These are phyloP conservation scores for Lobosporangium transversale DNA, from an alignment of 192 early-diverging fungal genomes.

Conservation along the genomic window DNA sequence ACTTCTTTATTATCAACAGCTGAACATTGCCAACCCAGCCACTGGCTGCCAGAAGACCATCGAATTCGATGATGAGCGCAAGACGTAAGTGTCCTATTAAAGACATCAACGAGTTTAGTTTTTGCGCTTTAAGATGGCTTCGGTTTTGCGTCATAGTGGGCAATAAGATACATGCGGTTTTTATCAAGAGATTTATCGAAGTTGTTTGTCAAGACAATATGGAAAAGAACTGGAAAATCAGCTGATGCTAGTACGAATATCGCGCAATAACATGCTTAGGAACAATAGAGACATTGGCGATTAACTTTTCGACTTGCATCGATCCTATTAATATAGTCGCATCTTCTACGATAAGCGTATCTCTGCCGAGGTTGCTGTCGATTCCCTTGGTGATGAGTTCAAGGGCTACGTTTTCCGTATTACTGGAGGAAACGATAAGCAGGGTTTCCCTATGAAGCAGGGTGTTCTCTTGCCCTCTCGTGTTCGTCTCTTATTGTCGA, in stretches of 20 bases:
- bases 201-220: too few relatives aligned
- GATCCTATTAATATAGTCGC: too few relatives aligned
- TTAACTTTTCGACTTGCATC: too few relatives aligned
- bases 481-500: constrained; percentile 82
- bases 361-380: constrained; percentile 93
- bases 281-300: too few relatives aligned
- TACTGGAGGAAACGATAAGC: constrained; percentile 99
- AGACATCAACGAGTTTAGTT: too few relatives aligned
- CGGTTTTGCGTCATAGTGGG: too few relatives aligned
- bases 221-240: too few relatives aligned
- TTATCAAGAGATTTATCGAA: too few relatives aligned
- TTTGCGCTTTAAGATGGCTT: too few relatives aligned
- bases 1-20: constrained; percentile 65
- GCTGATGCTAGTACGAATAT: too few relatives aligned
- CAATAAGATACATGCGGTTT: too few relatives aligned
- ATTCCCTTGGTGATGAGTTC: constrained; percentile 98
- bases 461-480: constrained; percentile 85
- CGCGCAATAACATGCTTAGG: too few relatives aligned
- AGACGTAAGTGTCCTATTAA: constrained; percentile 85
- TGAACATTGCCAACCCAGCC: constrained; percentile 99
- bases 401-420: constrained; percentile 99
- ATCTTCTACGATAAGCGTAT: constrained; percentile 99
- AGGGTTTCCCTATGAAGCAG: constrained; percentile 99
- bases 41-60: constrained; percentile 98
- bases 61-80: constrained; percentile 97